Evolutionary conservation across 768 basidiomycete genomes (phyloP), one percentile per base, ranked within the genome.

Genomic region (Tylopilus sp.): DNA sequence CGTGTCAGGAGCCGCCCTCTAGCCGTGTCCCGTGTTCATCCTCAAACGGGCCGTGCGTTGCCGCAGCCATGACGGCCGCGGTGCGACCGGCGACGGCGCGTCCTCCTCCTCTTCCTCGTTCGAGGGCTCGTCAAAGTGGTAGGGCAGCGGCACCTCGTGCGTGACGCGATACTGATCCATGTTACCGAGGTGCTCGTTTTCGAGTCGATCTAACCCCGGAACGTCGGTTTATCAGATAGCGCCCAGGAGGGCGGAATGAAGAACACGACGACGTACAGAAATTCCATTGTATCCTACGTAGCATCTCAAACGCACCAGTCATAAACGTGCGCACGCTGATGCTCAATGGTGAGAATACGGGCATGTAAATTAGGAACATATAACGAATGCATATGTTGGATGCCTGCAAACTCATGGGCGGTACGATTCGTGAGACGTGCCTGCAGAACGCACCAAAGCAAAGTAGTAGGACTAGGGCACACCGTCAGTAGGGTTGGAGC

Each of bases 131-230:
- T 83, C 79, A 44, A 85, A 70, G 1, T 72, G 63, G 67, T 95
- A 95, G 3, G 91, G 92, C 20, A 95, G 71, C 0, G 91, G 89
- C 9, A 93, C 82, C 61, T 97, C 91, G 25, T 86, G 77, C 3
- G 88, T 92, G 40, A 89, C 85, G 20, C 91, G 90, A 66, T 91
- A 77, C 91, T n/a, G 44, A 20, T 46, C 91, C 69, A 91, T 82
- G 66, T 97, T 97, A 74, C 91, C 89, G 17, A 95, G 73, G 58
- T 97, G 94, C 69, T 97, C 91, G 70, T 89, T 93, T 68, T 95
- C 90, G 38, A 91, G 71, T 55, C 90, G 88, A 67, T 80, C 86
- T 90, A 58, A n/a, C 26, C 33, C 11, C 31, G 4, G 30, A 22
- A n/a, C n/a, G n/a, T n/a, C n/a, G n/a, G n/a, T n/a, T n/a, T n/a